Percentiles rank a stretch among this genome's conserved stretches.
Conservation (phyloP, 192 early-diverging fungal genomes). For the Backusella mclennaniae region DNA sequence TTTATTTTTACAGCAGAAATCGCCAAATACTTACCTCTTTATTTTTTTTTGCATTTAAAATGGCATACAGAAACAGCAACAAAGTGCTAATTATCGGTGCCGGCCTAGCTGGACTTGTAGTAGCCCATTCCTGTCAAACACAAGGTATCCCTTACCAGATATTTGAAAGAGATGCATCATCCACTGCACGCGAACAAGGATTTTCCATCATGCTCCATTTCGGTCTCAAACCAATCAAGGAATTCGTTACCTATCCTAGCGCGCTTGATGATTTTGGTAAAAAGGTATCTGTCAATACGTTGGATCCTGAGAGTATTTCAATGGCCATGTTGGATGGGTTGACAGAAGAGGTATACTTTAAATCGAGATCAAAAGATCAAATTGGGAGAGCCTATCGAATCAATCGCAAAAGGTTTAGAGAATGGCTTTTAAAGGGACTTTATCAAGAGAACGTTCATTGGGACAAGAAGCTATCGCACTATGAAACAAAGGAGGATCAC, state of each 20-base stretch:
- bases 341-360: background rate
- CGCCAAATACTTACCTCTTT: background rate
- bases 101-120: constrained; percentile 17
- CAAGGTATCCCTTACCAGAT: constrained; percentile 17
- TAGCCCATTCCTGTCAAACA: constrained; percentile 10
- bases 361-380: background rate
- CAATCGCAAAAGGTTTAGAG: constrained; percentile 3
- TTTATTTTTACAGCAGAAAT: background rate
- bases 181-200: background rate
- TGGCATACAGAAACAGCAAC: background rate
- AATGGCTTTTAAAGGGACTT: background rate
- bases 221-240: background rate
- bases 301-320: background rate
- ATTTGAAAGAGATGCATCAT: constrained; percentile 21
- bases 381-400: background rate
- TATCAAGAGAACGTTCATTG: constrained; percentile 6
- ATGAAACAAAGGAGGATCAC: background rate
- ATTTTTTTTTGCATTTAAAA: background rate
- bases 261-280: constrained; percentile 1
- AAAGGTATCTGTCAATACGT: constrained; percentile 8
- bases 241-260: background rate
- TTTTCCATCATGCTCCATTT: constrained; percentile 2
- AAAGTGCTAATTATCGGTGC: constrained; percentile 27
- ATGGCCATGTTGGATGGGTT: background rate
- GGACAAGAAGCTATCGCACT: constrained; percentile 19